A percentile compares a stretch with the other conserved stretches of the same genome.
Conservation (phyloP, 2,329 filamentous ascomycete species). For the Apiospora rasikravindrae region DNA sequence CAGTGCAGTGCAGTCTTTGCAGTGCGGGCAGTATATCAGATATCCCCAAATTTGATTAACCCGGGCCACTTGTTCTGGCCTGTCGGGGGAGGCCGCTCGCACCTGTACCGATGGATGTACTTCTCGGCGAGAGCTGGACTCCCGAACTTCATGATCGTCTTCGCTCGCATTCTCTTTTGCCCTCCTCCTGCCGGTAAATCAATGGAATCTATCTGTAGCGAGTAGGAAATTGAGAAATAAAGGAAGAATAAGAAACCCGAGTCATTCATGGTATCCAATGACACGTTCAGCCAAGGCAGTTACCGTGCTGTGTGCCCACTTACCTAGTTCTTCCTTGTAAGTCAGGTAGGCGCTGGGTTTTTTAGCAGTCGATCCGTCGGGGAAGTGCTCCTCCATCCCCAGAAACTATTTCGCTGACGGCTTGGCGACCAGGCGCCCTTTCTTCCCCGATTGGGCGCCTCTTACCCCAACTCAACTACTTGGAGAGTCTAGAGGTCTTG, state of each 20-base stretch:
- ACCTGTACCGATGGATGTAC: not conserved
- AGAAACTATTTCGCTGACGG: conserved; percentile 6
- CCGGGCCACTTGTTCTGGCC: not conserved
- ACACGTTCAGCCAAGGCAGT: conserved; percentile 9
- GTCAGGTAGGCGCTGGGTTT: not conserved
- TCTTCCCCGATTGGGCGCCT: conserved; percentile 9
- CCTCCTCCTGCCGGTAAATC: not conserved
- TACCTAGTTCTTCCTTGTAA: not conserved
- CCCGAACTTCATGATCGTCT: not conserved
- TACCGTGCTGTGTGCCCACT: not conserved
- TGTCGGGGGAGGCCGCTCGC: not conserved
- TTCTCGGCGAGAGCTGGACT: not conserved
- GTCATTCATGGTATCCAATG: not conserved
- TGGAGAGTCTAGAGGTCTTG: not conserved
- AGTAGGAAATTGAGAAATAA: not conserved
- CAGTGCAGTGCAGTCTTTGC: not conserved
- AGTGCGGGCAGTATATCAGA: not conserved
- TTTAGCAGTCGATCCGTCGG: conserved; percentile 12
- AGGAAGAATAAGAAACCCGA: not conserved
- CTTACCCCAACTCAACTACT: not conserved
- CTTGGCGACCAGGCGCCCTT: conserved; percentile 4
- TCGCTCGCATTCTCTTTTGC: not conserved
- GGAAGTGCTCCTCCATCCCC: conserved; percentile 11
- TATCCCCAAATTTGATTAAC: not conserved
- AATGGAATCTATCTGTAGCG: not conserved